Conservation (phyloP, 83 land plant genomes). For the Picea mariana region DNA sequence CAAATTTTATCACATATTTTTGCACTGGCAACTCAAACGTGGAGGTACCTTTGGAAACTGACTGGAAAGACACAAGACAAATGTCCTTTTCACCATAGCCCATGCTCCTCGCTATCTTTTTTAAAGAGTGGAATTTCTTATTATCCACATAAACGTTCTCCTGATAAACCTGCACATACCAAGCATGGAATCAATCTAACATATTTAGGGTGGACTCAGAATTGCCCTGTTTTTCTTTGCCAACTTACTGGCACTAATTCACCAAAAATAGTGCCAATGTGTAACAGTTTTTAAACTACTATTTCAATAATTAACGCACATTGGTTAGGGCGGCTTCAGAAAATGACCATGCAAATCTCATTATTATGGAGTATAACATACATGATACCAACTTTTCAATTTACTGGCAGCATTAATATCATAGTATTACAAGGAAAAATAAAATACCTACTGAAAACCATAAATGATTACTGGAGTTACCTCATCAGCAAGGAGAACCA, state of each 20-base stretch:
- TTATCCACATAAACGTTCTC: conserved; percentile 89
- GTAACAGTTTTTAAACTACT: not conserved
- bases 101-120: conserved; percentile 88
- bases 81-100: conserved; percentile 87
- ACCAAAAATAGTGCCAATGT: not conserved
- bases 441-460: too few species aligned
- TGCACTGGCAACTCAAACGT: too few species aligned
- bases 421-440: too few species aligned
- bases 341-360: not conserved
- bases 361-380: not conserved
- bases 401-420: not conserved
- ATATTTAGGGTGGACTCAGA: not conserved
- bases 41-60: conserved; percentile 90
- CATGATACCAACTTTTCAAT: too few species aligned
- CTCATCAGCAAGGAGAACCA: conserved; percentile 90
- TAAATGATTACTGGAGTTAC: conserved; percentile 23
- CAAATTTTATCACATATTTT: too few species aligned
- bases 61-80: conserved; percentile 85
- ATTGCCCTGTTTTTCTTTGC: not conserved
- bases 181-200: conserved; percentile 23
- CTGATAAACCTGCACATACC: conserved; percentile 85
- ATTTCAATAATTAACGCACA: not conserved
- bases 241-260: not conserved
- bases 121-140: conserved; percentile 89
- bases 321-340: not conserved